Evolutionary conservation across 164 flowering plant genomes (phyloP).

Genomic region (Chimonanthus salicifolius): DNA sequence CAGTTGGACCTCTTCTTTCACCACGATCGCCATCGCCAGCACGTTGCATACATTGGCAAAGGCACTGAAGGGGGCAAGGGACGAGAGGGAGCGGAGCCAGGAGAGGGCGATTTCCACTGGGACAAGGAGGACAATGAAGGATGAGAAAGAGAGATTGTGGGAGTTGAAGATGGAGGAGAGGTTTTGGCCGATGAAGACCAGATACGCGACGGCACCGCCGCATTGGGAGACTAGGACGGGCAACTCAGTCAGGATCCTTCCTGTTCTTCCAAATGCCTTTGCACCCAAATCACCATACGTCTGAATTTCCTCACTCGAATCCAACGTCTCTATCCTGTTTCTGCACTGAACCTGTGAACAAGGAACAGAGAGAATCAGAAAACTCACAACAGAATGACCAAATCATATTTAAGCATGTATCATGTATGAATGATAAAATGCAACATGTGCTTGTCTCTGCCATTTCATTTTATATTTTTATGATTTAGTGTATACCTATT

Average conservation of each 20-base stretch:
- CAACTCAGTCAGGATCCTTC: constrained; percentile 18
- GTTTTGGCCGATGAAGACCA: constrained; percentile 26
- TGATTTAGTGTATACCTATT: too few species aligned
- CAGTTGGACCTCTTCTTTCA: constrained; percentile 18
- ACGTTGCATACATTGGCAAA: constrained; percentile 26
- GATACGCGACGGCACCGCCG: constrained; percentile 26
- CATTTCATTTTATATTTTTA: too few species aligned
- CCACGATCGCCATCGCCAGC: constrained; percentile 26
- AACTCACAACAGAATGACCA: too few species aligned
- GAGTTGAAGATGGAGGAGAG: constrained; percentile 18
- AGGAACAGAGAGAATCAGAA: not conserved
- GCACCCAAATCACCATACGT: constrained; percentile 24
- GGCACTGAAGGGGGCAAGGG: constrained; percentile 24
- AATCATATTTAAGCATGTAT: too few species aligned
- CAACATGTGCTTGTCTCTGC: too few species aligned
- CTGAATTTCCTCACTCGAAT: constrained; percentile 3
- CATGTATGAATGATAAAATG: too few species aligned
- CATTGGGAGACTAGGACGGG: constrained; percentile 21
- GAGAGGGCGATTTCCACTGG: constrained; percentile 23
- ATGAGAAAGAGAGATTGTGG: constrained; percentile 5
- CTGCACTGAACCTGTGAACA: constrained; percentile 20
- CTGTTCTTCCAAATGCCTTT: constrained; percentile 20
- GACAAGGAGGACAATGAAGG: constrained; percentile 17
- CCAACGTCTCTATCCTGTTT: constrained; percentile 6
- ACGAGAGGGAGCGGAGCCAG: constrained; percentile 23